Evolutionary conservation across 163 green algal species (phyloP), one percentile per base, ranked within the genome.

Genomic region (Chlorella variabilis): DNA sequence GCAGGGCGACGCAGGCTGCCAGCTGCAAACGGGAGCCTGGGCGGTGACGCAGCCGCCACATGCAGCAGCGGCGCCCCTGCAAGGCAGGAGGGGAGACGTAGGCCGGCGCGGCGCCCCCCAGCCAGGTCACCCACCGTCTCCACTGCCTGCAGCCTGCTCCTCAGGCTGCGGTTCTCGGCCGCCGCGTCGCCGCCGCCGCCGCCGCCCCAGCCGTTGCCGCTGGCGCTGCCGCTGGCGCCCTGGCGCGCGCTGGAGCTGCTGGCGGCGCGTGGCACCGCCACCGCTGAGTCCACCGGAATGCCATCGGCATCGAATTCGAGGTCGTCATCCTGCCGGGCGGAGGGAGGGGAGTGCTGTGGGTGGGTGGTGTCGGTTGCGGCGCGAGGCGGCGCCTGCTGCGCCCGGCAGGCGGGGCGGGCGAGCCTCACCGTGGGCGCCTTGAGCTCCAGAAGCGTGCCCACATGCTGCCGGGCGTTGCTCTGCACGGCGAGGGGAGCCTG

Each of bases 141-240:
- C 25, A 86, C 70, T 0, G 75, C 42, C 80, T 83, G 67, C 67
- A 86, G 63, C 34, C 82, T 51, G 38, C 66, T 78, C 8, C 63
- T 25, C 41, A 86, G 82, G 45, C 65, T 27, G 7, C 13, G 18
- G 23, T 61, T 71, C 29, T 86, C 69, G 3, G 38, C 59, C 68
- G 45, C 71, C 34, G n/a, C 9, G 25, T 51, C 56, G 3, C 56
- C 39, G 38, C n/a, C 3, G 54, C 48, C 33, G 7, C 49, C 25
- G 49, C 31, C n/a, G 49, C 17, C 61, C 29, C 29, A 38, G 29
- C 42, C 18, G 69, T 20, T 23, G 17, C 49, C 23, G 15, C 71
- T 18, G 11, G 42, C 4, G 68, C 23, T 58, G 71, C 34, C 15
- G 1, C 31, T 29, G 62, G 45, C 15, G 54, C 23, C 54, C 5